Base-by-base conservation (phyloP, 208 protist genomes). In the Leishmania tropica region DNA sequence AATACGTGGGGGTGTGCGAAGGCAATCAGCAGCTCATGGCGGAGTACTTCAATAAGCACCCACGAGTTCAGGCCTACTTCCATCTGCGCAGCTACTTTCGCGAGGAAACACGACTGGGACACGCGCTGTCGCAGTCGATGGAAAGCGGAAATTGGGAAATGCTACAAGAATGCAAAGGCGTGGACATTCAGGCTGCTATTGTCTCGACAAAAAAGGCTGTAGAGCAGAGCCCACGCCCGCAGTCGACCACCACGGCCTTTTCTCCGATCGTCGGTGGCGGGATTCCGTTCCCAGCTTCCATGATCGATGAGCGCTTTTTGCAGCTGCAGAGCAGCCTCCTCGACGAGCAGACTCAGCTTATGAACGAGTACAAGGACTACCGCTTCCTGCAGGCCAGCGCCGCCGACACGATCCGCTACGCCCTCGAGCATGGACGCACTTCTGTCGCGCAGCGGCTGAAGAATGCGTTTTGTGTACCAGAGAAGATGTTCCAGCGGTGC, bases 311-410 rank as follows among this genome's bases (percentile, higher is more conserved):
- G 48, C 82, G 81, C 24, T 85, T 77, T 80, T 65, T 86, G 35
- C 60, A 80, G 60, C 76, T 79, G 65, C 83, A 87, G 28, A 80
- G 73, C 53, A 81, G 78, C 42, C 85, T 96, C 47, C 79, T 96
- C 8, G 83, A 95, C 19, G 86, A 93, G 79, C 92, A 96, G 80
- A 93, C 85, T 4, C 83, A 88, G 75, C 84, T 96, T 10, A 89
- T 91, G 87, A 88, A 85, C 37, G 79, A 90, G 48, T 90, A 88
- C 65, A 89, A 93, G 31, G 94, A 97, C 84, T 82, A 75, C 71
- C 91, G 92, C n/a, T 96, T 96, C 87, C 71, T 96, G 13, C 87
- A 88, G 67, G 92, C 90, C 35, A 95, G 90, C 70, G 90, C 88
- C 3, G 81, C 82, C 6, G 89, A 94, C 73, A 91, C 85, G 45